phyloP scores from a whole-genome alignment of 2,329 filamentous ascomycete genomes.

The Teratosphaeria destructans region DNA sequence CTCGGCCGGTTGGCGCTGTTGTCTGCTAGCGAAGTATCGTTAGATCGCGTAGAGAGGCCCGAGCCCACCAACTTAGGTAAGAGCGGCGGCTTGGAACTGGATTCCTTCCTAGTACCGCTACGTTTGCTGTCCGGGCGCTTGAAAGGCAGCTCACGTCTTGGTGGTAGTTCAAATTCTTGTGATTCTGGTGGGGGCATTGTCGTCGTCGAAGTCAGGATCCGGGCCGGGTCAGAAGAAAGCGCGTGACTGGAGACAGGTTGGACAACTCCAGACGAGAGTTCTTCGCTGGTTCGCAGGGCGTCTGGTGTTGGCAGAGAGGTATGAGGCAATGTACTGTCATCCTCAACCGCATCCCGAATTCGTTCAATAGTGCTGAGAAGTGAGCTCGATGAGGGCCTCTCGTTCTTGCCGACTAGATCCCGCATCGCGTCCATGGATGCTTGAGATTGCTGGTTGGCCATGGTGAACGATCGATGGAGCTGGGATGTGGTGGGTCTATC shows the following conservation, averaged over 20 bases:
- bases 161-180: conserved; percentile 12
- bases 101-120: conserved; percentile 4
- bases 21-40: background rate
- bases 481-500: conserved; percentile 2
- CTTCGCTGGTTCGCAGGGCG: background rate
- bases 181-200: conserved; percentile 5
- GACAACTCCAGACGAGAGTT: conserved; percentile 2
- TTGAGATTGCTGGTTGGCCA: conserved; percentile 6
- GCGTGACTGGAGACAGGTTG: background rate
- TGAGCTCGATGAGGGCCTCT: conserved; percentile 7
- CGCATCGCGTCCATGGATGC: conserved; percentile 4
- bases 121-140: conserved; percentile 23
- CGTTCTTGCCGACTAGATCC: conserved; percentile 1
- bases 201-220: conserved; percentile 3
- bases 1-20: conserved; percentile 1
- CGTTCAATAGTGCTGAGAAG: conserved; percentile 4
- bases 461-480: conserved; percentile 4
- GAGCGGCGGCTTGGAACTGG: conserved; percentile 19
- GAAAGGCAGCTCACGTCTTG: conserved; percentile 30
- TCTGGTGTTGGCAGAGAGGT: background rate
- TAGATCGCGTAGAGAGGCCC: background rate
- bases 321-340: background rate
- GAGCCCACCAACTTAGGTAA: conserved; percentile 22
- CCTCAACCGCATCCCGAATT: conserved; percentile 6
- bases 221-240: conserved; percentile 1